phyloP scores from a whole-genome alignment of 805 yeast species.

The Komagataella pastoris region DNA sequence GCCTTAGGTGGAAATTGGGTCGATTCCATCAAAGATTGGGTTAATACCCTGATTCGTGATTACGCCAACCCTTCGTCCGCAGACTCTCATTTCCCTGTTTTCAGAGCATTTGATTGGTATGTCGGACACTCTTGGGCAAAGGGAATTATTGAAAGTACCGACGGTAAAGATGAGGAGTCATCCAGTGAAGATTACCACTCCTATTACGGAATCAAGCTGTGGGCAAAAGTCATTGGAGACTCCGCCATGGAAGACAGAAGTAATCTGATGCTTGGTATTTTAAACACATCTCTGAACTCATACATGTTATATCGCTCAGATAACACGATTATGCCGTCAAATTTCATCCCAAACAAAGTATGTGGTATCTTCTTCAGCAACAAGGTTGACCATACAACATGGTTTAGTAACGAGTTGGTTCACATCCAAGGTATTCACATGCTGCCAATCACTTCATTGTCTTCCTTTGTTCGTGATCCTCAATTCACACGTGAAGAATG shows the following conservation, averaged over 20 bases:
- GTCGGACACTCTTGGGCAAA: conserved; percentile 74
- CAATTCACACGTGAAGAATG: conserved; percentile 52
- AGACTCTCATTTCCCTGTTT: conserved; percentile 52
- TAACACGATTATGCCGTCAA: conserved; percentile 43
- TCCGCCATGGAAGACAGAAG: conserved; percentile 37
- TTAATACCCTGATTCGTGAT: conserved; percentile 46
- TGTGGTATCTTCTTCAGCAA: conserved; percentile 67
- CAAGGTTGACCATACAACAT: conserved; percentile 61
- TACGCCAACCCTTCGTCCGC: conserved; percentile 43
- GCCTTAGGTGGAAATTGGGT: conserved; percentile 43
- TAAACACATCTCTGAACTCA: conserved; percentile 37
- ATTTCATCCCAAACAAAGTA: conserved; percentile 47
- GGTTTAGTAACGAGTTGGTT: conserved; percentile 56
- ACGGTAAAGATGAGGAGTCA: conserved; percentile 69
- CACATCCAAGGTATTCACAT: conserved; percentile 74
- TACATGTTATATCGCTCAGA: conserved; percentile 42
- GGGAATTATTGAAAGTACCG: conserved; percentile 57
- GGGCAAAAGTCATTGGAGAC: conserved; percentile 46
- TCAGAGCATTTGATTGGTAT: conserved; percentile 61
- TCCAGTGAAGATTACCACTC: conserved; percentile 67
- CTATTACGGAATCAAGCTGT: conserved; percentile 52
- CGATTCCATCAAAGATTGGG: conserved; percentile 33
- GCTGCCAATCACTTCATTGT: conserved; percentile 58
- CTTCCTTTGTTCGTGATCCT: conserved; percentile 45
- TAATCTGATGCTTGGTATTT: conserved; percentile 45